Conservation (phyloP, 192 early-diverging fungal genomes). For the Martensiomyces pterosporus region DNA sequence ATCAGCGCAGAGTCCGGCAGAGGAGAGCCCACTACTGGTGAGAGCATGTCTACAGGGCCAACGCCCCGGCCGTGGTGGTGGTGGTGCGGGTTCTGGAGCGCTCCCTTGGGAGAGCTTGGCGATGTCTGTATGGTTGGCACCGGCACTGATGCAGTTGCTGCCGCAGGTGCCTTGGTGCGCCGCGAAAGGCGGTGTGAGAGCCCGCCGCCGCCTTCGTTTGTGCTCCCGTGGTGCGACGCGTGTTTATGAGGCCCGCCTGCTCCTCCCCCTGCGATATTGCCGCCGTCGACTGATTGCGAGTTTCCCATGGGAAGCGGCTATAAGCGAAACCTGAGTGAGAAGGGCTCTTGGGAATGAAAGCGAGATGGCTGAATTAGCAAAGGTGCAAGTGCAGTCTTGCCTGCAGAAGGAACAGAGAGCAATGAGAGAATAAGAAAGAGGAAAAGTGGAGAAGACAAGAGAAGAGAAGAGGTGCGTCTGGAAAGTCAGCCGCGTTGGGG, state of each 20-base stretch:
- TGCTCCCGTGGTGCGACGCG: slow-evolving; percentile 18
- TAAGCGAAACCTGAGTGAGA: neutral
- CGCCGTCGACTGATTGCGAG: slow-evolving; percentile 38
- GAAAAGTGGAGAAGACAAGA: slow-evolving; percentile 6
- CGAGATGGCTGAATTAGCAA: slow-evolving; percentile 1
- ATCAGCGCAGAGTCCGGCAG: slow-evolving; percentile 29
- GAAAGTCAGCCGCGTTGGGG: neutral
- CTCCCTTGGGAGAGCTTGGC: no score
- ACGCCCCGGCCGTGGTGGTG: slow-evolving; percentile 16
- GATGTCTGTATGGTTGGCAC: slow-evolving; percentile 21
- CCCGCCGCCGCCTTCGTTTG: slow-evolving; percentile 11
- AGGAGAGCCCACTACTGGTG: slow-evolving; percentile 47
- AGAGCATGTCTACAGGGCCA: slow-evolving; percentile 46
- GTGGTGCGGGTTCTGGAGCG: slow-evolving; percentile 1
- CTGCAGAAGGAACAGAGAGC: neutral
- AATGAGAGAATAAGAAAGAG: neutral
- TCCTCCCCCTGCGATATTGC: slow-evolving; percentile 1
- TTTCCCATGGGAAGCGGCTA: slow-evolving; percentile 53
- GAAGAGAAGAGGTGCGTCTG: neutral
- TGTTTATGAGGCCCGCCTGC: slow-evolving; percentile 13
- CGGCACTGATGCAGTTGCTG: slow-evolving; percentile 20
- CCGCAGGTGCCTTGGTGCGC: slow-evolving; percentile 37
- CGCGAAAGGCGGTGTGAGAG: slow-evolving; percentile 40
- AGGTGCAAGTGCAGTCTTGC: neutral
- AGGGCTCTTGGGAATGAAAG: neutral